phyloP scores from a whole-genome alignment of 129 eudicot genomes.

The Chrysanthemum makinoi region DNA sequence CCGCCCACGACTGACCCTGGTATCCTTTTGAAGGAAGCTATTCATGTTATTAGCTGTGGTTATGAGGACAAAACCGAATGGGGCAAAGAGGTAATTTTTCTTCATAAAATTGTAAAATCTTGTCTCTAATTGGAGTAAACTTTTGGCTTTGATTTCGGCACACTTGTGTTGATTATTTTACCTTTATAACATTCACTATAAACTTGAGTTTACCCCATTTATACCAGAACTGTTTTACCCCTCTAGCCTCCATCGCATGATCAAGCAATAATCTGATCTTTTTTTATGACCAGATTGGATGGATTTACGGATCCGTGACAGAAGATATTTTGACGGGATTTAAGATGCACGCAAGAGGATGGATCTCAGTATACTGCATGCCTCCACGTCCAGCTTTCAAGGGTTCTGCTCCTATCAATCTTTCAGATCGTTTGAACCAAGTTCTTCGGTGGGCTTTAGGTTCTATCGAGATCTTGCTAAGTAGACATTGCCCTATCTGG shows the following conservation, averaged over 20 bases:
- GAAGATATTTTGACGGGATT: conserved; percentile 90
- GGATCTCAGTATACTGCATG: conserved; percentile 82
- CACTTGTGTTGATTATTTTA: background rate
- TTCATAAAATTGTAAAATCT: background rate
- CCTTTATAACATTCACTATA: background rate
- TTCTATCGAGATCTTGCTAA: conserved; percentile 70
- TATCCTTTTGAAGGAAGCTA: conserved; percentile 75
- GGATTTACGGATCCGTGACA: conserved; percentile 87
- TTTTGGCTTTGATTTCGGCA: background rate
- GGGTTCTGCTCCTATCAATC: conserved; percentile 95
- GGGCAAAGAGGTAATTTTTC: conserved; percentile 78
- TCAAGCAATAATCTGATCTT: background rate
- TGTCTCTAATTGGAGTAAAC: background rate
- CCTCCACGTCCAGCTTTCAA: conserved; percentile 86
- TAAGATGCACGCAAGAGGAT: conserved; percentile 87
- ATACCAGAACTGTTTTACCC: background rate
- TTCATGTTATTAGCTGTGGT: conserved; percentile 87
- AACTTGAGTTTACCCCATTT: background rate
- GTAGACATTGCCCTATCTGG: conserved; percentile 94
- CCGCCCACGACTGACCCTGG: conserved; percentile 82
- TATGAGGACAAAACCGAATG: conserved; percentile 84
- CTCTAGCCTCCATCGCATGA: background rate
- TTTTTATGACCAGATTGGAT: conserved; percentile 54
- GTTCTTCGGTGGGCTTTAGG: conserved; percentile 93
- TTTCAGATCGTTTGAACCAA: conserved; percentile 85